These are phyloP conservation scores for Cephalotrichum gorgonifer DNA, from an alignment of 2,329 filamentous ascomycete species.

Conservation along the genomic window DNA sequence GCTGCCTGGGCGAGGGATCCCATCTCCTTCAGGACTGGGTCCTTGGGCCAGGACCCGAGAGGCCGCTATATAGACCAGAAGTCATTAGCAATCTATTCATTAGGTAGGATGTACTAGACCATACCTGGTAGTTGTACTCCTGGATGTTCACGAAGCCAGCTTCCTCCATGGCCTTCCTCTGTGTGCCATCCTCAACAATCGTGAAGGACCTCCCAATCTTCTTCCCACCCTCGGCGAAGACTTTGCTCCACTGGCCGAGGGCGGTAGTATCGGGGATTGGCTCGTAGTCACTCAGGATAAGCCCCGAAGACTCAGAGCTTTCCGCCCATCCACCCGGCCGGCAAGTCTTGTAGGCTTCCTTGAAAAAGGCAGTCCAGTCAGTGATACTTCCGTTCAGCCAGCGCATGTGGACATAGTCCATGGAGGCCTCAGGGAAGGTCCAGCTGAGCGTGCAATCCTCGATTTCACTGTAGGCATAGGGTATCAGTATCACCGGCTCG, in stretches of 20 bases:
- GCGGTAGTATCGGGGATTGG: conserved; percentile 16
- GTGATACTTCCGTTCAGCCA: conserved; percentile 46
- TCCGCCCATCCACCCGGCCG: conserved; percentile 26
- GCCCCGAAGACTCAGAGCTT: conserved; percentile 25
- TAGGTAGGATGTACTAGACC: neutral
- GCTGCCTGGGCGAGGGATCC: conserved; percentile 11
- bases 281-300: conserved; percentile 17
- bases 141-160: conserved; percentile 13
- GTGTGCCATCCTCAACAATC: conserved; percentile 12
- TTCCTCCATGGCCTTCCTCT: conserved; percentile 10
- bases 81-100: neutral
- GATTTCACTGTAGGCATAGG: conserved; percentile 13
- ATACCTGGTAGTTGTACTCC: conserved; percentile 7
- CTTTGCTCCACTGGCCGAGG: conserved; percentile 14
- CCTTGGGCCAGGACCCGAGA: conserved; percentile 12
- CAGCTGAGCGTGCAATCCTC: conserved; percentile 27
- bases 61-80: conserved; percentile 2
- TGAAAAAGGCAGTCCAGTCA: conserved; percentile 44
- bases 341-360: conserved; percentile 36
- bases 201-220: conserved; percentile 18
- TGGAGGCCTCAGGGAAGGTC: conserved; percentile 29
- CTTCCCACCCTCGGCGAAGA: conserved; percentile 17
- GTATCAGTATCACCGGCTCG: neutral
- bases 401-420: conserved; percentile 51
- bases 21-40: conserved; percentile 13